These are phyloP conservation scores for Xylaria sp. DNA, from an alignment of 2,329 filamentous ascomycete genomes.

Conservation along the genomic window DNA sequence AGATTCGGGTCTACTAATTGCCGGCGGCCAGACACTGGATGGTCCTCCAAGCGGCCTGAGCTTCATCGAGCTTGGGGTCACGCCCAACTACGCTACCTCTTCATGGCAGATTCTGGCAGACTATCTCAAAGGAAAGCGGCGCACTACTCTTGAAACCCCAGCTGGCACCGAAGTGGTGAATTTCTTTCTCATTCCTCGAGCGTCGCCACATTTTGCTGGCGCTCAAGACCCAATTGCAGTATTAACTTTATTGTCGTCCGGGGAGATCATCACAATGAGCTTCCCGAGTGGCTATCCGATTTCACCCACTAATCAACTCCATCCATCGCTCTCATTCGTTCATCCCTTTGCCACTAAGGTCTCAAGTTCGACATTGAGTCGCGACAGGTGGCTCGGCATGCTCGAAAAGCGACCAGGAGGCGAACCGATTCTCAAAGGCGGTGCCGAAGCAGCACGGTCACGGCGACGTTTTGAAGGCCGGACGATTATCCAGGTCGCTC, in stretches of 20 bases:
- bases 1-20: slow-evolving; percentile 86
- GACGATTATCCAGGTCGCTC: slow-evolving; percentile 83
- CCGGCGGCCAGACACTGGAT: slow-evolving; percentile 75
- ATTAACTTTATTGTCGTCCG: slow-evolving; percentile 78
- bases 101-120: slow-evolving; percentile 82
- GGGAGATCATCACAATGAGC: slow-evolving; percentile 86
- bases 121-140: slow-evolving; percentile 79
- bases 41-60: slow-evolving; percentile 77
- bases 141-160: slow-evolving; percentile 75
- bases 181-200: slow-evolving; percentile 81
- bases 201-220: slow-evolving; percentile 83
- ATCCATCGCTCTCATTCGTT: slow-evolving; percentile 83
- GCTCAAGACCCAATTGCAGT: slow-evolving; percentile 90
- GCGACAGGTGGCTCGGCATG: slow-evolving; percentile 87
- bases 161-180: slow-evolving; percentile 77
- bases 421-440: slow-evolving; percentile 78
- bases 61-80: slow-evolving; percentile 86
- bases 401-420: slow-evolving; percentile 82
- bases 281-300: slow-evolving; percentile 93
- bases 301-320: slow-evolving; percentile 89
- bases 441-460: slow-evolving; percentile 71
- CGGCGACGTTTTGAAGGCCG: slow-evolving; percentile 80
- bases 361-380: slow-evolving; percentile 74
- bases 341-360: slow-evolving; percentile 85
- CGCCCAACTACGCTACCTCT: slow-evolving; percentile 89